Evolutionary conservation across 2,329 filamentous ascomycete species (phyloP), one percentile per base, ranked within the genome.

Genomic region (Microdochium bolleyi): DNA sequence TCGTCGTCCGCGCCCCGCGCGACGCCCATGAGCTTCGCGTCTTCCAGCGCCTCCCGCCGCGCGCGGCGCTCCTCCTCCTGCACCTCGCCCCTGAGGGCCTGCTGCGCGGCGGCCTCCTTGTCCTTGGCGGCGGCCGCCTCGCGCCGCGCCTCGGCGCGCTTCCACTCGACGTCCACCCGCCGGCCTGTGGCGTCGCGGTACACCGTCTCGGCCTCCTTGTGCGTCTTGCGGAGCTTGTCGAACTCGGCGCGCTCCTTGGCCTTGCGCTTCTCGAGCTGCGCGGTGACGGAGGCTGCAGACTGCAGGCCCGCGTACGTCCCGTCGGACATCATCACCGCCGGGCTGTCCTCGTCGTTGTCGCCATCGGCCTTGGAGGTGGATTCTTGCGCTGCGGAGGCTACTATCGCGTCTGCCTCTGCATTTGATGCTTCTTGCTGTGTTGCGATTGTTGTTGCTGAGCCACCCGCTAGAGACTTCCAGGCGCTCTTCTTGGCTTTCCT

Each of bases 101-200:
- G 84, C 54, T 82, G 77, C 56, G 85, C 85, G 52, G 82, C 80
- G 65, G 87, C 85, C 61, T 86, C 84, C 50, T 84, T 82, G 59
- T 89, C 86, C 62, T 91, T 85, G 1, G 86, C 87, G 59, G 88
- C 89, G 3, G 69, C 67, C 1, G 73, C 77, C 10, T 70, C 70
- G 50, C 83, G 81, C n/a, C 89, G 80, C 50, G 89, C 87, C 68
- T 96, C 91, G 21, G 90, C 92, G 24, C 92, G 82, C 69, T 89
- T 90, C 87, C 96, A 89, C 19, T 86, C 85, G 24, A 97, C 82
- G 64, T 99, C 95, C 57, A 99, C 92, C 52, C 95, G 85, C n/a
- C 92, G 82, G 13, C 94, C 94, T 2, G 88, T 94, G 11, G 95
- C 94, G 70, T 99, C 94, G 61, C 94, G 88, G 67, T 97, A 96